Conservation (phyloP, 192 early-diverging fungal species). For the Spinellus fusiger region DNA sequence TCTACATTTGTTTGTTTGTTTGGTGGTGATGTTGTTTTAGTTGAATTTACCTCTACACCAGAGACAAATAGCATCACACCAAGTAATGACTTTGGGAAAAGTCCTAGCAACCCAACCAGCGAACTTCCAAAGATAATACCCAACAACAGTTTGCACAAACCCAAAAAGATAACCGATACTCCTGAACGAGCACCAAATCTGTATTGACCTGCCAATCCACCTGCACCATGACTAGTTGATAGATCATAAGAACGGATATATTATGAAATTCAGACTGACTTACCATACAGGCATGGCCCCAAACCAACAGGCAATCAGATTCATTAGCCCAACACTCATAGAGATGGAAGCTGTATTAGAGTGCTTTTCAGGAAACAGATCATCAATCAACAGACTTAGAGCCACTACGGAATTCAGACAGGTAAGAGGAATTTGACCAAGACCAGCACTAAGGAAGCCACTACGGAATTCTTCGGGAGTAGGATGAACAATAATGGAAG, state of each 20-base stretch:
- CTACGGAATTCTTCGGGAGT: slow-evolving; percentile 57
- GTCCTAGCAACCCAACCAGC: slow-evolving; percentile 60
- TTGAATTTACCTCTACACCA: slow-evolving; percentile 65
- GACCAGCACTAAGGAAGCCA: slow-evolving; percentile 74
- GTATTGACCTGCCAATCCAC: slow-evolving; percentile 92
- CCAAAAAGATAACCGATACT: slow-evolving; percentile 73
- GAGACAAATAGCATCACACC: slow-evolving; percentile 87
- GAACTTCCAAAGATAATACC: slow-evolving; percentile 84
- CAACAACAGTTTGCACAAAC: slow-evolving; percentile 65
- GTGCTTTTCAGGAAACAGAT: slow-evolving; percentile 71
- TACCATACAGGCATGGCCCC: slow-evolving; percentile 74
- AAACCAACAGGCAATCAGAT: slow-evolving; percentile 71
- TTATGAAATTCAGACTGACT: not conserved
- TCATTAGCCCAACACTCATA: slow-evolving; percentile 71
- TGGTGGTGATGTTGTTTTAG: slow-evolving; percentile 23
- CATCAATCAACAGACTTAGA: slow-evolving; percentile 65
- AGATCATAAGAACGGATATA: slow-evolving; percentile 4
- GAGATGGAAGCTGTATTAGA: slow-evolving; percentile 46
- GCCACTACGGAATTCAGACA: slow-evolving; percentile 84
- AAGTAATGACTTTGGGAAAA: slow-evolving; percentile 72
- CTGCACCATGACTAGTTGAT: slow-evolving; percentile 58
- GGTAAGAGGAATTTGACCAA: slow-evolving; percentile 86
- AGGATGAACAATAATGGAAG: slow-evolving; percentile 47
- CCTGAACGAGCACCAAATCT: slow-evolving; percentile 86
- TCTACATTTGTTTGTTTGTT: too few relatives aligned